A percentile compares a stretch with the other conserved stretches of the same genome.
These are phyloP conservation scores for Kuraishia piskuri DNA, from an alignment of 805 yeast genomes.

Conservation along the genomic window DNA sequence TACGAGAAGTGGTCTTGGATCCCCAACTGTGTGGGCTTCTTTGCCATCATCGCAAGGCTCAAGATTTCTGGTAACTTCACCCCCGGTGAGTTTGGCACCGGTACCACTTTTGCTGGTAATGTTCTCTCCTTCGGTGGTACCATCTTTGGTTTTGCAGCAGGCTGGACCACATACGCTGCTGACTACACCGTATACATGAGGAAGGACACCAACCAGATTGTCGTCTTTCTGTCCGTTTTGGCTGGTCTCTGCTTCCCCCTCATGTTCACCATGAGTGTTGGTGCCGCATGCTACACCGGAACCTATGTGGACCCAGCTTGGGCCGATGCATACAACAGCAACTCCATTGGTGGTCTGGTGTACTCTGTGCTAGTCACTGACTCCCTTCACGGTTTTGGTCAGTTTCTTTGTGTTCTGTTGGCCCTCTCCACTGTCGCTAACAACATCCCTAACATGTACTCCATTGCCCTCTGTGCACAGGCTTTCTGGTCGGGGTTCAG, in stretches of 20 bases:
- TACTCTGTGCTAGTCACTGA: conserved; percentile 70
- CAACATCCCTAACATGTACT: conserved; percentile 91
- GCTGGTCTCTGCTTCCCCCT: conserved; percentile 62
- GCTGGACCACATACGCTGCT: conserved; percentile 90
- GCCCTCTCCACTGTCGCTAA: conserved; percentile 85
- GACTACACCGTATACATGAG: conserved; percentile 90
- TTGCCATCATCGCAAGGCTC: conserved; percentile 74
- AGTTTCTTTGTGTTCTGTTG: conserved; percentile 77
- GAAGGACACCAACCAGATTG: conserved; percentile 45
- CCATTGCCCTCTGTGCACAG: conserved; percentile 82
- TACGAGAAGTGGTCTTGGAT: conserved; percentile 88
- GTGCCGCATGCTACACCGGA: conserved; percentile 82
- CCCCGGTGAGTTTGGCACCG: conserved; percentile 44
- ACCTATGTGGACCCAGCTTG: conserved; percentile 36
- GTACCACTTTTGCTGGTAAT: conserved; percentile 62
- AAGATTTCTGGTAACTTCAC: conserved; percentile 57
- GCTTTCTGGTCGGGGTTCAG: conserved; percentile 70
- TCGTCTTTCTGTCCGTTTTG: conserved; percentile 56
- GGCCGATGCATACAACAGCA: conserved; percentile 37
- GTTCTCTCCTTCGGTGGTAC: conserved; percentile 80
- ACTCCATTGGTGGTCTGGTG: conserved; percentile 75
- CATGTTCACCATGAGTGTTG: conserved; percentile 65
- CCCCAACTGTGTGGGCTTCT: conserved; percentile 65
- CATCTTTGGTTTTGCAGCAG: conserved; percentile 82
- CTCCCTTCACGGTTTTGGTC: conserved; percentile 82